A percentile compares a stretch with the other conserved stretches of the same genome.
These are phyloP conservation scores for Malus fusca DNA, from an alignment of 306 rosid species.

Conservation along the genomic window DNA sequence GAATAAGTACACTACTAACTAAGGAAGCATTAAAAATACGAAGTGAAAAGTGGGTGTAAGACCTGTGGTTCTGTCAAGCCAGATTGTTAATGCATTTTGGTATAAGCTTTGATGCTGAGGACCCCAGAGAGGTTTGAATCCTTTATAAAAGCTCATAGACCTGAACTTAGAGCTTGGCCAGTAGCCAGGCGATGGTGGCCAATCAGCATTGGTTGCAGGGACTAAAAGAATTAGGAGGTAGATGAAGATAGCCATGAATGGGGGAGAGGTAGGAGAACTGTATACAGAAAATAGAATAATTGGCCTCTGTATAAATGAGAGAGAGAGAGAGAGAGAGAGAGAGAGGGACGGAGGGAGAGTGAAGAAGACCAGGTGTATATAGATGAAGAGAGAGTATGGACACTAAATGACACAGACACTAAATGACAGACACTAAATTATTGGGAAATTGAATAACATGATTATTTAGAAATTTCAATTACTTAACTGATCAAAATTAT, in stretches of 20 bases:
- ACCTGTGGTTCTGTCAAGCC: slow-evolving; percentile 91
- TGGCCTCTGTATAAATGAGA: slow-evolving; percentile 35
- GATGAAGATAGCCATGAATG: slow-evolving; percentile 41
- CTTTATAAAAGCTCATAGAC: slow-evolving; percentile 52
- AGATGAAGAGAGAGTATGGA: slow-evolving; percentile 31
- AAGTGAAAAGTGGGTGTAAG: background rate
- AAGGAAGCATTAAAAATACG: background rate
- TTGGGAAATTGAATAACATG: too few species aligned
- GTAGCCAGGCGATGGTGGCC: slow-evolving; percentile 91
- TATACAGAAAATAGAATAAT: slow-evolving; percentile 24
- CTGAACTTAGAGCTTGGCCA: slow-evolving; percentile 83
- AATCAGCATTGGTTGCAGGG: slow-evolving; percentile 50
- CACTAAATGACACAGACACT: too few species aligned
- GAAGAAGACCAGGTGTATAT: slow-evolving; percentile 17
- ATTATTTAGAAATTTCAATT: too few species aligned
- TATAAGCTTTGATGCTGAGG: slow-evolving; percentile 63
- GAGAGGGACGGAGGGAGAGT: background rate
- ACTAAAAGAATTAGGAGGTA: slow-evolving; percentile 28
- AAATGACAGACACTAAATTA: too few species aligned
- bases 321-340: slow-evolving; percentile 26
- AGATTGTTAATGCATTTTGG: slow-evolving; percentile 60
- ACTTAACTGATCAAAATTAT: too few species aligned
- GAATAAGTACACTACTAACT: background rate
- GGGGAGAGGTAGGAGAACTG: background rate
- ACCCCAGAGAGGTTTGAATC: slow-evolving; percentile 83